Conservation (phyloP, 2,329 filamentous ascomycete genomes). For the Fusarium sp. region DNA sequence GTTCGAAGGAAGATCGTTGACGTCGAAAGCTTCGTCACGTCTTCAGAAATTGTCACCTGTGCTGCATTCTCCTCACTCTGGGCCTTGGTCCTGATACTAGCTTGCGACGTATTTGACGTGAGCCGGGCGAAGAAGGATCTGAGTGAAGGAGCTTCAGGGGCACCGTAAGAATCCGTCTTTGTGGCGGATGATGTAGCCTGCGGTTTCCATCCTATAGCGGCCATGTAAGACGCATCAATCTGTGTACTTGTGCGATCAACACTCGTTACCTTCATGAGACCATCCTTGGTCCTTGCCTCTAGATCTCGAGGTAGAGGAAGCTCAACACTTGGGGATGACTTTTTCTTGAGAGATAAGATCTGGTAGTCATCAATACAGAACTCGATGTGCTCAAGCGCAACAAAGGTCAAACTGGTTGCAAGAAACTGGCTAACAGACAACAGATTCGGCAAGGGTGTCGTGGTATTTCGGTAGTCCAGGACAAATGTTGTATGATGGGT, state of each 20-base stretch:
- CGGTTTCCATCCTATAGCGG: conserved; percentile 86
- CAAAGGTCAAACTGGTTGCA: conserved; percentile 95
- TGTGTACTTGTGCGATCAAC: conserved; percentile 90
- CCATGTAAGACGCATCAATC: conserved; percentile 92
- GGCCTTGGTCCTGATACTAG: conserved; percentile 64
- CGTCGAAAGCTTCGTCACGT: conserved; percentile 76
- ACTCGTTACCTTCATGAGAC: conserved; percentile 85
- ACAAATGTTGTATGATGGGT: conserved; percentile 89
- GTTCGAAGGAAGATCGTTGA: conserved; percentile 91
- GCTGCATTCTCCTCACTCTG: conserved; percentile 72
- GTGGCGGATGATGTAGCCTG: conserved; percentile 55
- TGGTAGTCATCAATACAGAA: conserved; percentile 91
- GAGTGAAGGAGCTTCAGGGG: conserved; percentile 69
- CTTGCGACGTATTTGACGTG: conserved; percentile 68
- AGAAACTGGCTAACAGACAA: conserved; percentile 91
- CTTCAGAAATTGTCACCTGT: conserved; percentile 74
- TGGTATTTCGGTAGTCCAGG: conserved; percentile 90
- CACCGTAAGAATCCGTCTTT: conserved; percentile 65
- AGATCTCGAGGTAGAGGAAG: conserved; percentile 82
- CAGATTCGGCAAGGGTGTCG: conserved; percentile 86
- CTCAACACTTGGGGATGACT: conserved; percentile 80
- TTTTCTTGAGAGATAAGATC: conserved; percentile 83
- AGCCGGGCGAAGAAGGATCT: conserved; percentile 84
- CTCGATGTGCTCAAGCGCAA: conserved; percentile 87
- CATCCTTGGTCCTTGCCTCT: conserved; percentile 85